These are phyloP conservation scores for Stentor roeselii DNA, from an alignment of 73 alveolate genomes.

Conservation along the genomic window DNA sequence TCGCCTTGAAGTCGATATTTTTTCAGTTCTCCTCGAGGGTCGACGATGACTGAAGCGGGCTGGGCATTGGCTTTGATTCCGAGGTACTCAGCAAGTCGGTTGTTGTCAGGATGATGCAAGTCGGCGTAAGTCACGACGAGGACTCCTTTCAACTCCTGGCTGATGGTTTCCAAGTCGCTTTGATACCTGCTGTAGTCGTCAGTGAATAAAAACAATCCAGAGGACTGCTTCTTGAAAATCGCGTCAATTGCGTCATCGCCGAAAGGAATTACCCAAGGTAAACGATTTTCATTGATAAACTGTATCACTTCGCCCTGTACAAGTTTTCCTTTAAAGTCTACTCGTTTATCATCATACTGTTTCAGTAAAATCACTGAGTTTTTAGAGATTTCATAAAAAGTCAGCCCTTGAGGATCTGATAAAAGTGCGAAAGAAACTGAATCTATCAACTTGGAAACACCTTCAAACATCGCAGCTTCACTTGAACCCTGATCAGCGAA, in stretches of 20 bases:
- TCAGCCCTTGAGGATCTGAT: background rate
- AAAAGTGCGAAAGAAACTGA: background rate
- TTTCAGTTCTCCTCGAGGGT: background rate
- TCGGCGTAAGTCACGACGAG: constrained; percentile 58
- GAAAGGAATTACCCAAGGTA: constrained; percentile 87
- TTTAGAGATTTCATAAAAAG: constrained; percentile 37
- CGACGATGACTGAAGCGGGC: constrained; percentile 58
- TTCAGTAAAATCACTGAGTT: constrained; percentile 62
- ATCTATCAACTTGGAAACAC: background rate
- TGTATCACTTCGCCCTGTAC: constrained; percentile 47
- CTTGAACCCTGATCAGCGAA: background rate
- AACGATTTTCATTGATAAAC: constrained; percentile 58
- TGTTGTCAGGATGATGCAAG: constrained; percentile 50
- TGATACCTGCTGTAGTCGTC: background rate
- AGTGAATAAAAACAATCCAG: constrained; percentile 80
- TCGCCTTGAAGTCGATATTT: background rate
- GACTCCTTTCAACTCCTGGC: background rate
- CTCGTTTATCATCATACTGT: constrained; percentile 72
- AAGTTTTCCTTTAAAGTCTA: constrained; percentile 62
- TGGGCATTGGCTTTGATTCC: constrained; percentile 47
- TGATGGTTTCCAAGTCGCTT: background rate
- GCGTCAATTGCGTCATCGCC: constrained; percentile 81
- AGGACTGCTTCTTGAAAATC: constrained; percentile 76
- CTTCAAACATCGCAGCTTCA: constrained; percentile 12
- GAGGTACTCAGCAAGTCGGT: constrained; percentile 61